Percentiles rank a stretch among this genome's conserved stretches.
Evolutionary conservation across 306 rosid genomes (phyloP).

Genomic region (Cicer cuneatum): DNA sequence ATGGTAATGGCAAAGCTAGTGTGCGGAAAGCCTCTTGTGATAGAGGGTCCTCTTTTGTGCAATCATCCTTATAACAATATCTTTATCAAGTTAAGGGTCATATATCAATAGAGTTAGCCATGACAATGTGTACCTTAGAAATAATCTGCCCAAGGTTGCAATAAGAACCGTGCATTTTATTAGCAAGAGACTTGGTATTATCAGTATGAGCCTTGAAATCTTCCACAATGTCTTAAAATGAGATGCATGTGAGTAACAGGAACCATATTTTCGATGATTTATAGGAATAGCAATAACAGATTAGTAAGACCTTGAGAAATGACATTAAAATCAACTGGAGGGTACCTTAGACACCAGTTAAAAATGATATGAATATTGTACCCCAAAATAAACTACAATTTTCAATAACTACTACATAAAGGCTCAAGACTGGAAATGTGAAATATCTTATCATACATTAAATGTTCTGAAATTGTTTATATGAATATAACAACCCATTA

Average conservation of each 20-base stretch:
- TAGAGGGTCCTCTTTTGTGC: conserved; percentile 96
- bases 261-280: conserved; percentile 19
- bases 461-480: conserved; percentile 3
- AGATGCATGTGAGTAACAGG: conserved; percentile 12
- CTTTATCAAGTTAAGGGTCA: conserved; percentile 76
- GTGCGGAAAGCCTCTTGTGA: conserved; percentile 86
- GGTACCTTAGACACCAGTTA: conserved; percentile 9
- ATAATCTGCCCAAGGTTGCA: too few relatives aligned
- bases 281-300: conserved; percentile 5
- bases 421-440: neutral
- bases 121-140: conserved; percentile 27
- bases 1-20: conserved; percentile 83
- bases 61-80: conserved; percentile 92
- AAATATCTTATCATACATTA: neutral
- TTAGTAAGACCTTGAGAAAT: conserved; percentile 23
- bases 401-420: conserved; percentile 31
- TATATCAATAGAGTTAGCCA: conserved; percentile 21
- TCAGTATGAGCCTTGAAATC: conserved; percentile 20
- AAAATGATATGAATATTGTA: conserved; percentile 22
- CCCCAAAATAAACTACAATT: conserved; percentile 16
- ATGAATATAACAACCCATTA: neutral
- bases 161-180: conserved; percentile 12
- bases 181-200: conserved; percentile 23
- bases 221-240: conserved; percentile 10
- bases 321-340: conserved; percentile 11